Evolutionary conservation across 2,329 filamentous ascomycete species (phyloP).

Genomic region (Cordyceps tenuipes): DNA sequence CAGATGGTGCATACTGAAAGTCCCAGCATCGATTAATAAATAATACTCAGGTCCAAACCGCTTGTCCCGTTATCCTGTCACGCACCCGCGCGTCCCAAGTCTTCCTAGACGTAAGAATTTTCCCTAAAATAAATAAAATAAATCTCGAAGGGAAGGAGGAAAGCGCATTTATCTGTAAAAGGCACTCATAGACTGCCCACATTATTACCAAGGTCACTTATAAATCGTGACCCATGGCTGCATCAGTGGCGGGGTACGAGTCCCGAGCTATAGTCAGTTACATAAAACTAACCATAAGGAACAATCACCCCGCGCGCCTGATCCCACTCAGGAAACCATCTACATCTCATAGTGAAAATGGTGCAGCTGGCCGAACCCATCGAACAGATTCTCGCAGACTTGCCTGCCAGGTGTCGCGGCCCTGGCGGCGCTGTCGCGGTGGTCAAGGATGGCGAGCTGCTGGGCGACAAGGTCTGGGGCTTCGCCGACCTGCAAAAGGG

Average conservation of each 20-base stretch:
- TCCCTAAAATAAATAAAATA: neutral
- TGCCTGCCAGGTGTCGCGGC: constrained; percentile 20
- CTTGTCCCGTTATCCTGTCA: too few species aligned
- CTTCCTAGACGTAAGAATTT: too few species aligned
- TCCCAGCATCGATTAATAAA: too few species aligned
- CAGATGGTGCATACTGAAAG: too few species aligned
- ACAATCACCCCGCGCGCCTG: constrained; percentile 3
- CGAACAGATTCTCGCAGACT: constrained; percentile 7
- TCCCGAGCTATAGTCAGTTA: neutral
- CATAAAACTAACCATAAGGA: too few species aligned
- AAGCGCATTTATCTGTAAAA: neutral
- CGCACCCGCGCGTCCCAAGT: neutral
- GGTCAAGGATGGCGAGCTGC: constrained; percentile 32
- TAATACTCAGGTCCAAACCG: too few species aligned
- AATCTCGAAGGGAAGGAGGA: neutral
- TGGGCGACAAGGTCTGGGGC: constrained; percentile 32
- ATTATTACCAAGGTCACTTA: neutral
- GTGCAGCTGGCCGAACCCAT: constrained; percentile 1
- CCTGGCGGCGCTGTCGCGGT: constrained; percentile 35
- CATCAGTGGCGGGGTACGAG: neutral
- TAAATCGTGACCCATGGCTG: neutral
- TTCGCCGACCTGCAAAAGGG: constrained; percentile 32
- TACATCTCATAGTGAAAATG: neutral
- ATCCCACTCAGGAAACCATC: neutral
- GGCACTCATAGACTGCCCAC: neutral